Evolutionary conservation across 139 green algal species (phyloP).

Genomic region (Picochlorum sp.): DNA sequence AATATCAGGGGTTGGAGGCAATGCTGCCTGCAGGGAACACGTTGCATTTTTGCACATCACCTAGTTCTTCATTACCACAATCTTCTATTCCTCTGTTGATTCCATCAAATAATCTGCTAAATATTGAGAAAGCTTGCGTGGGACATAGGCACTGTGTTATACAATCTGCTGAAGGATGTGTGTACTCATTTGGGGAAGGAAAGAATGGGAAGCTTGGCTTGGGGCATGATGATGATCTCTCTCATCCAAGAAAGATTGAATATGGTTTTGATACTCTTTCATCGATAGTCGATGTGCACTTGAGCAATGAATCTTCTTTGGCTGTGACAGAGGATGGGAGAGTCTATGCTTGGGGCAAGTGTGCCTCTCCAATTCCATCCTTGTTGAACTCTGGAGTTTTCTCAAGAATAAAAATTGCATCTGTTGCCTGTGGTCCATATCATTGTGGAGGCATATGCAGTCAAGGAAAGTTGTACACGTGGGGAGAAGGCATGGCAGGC

Average conservation of each 20-base stretch:
- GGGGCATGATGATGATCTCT: slow-evolving; percentile 36
- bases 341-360: slow-evolving; percentile 71
- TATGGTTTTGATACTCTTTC: slow-evolving; percentile 32
- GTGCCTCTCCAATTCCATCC: slow-evolving; percentile 6
- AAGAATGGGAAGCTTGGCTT: slow-evolving; percentile 48
- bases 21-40: slow-evolving; percentile 1
- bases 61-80: background rate
- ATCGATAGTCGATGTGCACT: slow-evolving; percentile 2
- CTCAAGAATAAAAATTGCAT: slow-evolving; percentile 2
- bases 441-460: slow-evolving; percentile 65
- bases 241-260: slow-evolving; percentile 35
- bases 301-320: background rate
- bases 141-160: slow-evolving; percentile 42
- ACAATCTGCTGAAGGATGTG: slow-evolving; percentile 42
- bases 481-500: slow-evolving; percentile 84
- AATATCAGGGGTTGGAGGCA: slow-evolving; percentile 42
- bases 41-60: background rate
- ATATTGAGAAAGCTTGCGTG: slow-evolving; percentile 28
- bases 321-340: slow-evolving; percentile 41
- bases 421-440: slow-evolving; percentile 81
- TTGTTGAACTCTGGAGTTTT: slow-evolving; percentile 21
- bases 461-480: slow-evolving; percentile 75
- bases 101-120: background rate
- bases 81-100: background rate
- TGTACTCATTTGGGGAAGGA: slow-evolving; percentile 60